Evolutionary conservation across 345 rosid genomes (phyloP).

Genomic region (Litchi chinensis): DNA sequence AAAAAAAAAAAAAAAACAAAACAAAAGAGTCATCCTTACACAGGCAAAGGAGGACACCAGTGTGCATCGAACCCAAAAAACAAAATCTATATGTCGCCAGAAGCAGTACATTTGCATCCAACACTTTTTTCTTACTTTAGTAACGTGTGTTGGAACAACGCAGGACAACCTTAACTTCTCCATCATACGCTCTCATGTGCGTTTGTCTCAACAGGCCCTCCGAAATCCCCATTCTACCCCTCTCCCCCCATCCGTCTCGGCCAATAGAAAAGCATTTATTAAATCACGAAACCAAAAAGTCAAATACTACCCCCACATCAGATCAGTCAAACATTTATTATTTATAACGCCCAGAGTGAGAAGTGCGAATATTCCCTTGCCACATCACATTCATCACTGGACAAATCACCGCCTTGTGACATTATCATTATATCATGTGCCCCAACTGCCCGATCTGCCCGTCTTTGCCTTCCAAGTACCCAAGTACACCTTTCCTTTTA

Average conservation of each 20-base stretch:
- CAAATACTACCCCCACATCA: constrained; percentile 9
- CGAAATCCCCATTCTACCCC: constrained; percentile 8
- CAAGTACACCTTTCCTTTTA: constrained; percentile 38
- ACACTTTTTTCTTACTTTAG: constrained; percentile 18
- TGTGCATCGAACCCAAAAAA: neutral
- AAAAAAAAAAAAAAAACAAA: neutral
- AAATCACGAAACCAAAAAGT: constrained; percentile 16
- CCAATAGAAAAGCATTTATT: neutral
- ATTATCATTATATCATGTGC: constrained; percentile 10
- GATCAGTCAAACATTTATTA: constrained; percentile 24
- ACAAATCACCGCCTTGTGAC: constrained; percentile 35
- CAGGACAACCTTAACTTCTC: constrained; percentile 55
- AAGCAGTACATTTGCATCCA: constrained; percentile 27
- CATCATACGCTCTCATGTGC: constrained; percentile 30
- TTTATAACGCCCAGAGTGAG: neutral
- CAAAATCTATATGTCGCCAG: constrained; percentile 18
- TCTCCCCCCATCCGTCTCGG: too few species aligned
- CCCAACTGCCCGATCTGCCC: constrained; percentile 52
- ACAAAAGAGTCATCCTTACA: neutral
- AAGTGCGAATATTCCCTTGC: neutral
- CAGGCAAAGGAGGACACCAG: neutral
- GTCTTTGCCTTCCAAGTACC: constrained; percentile 32
- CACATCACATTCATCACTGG: constrained; percentile 11
- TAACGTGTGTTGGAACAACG: constrained; percentile 40
- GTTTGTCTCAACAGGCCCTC: neutral